phyloP scores from a whole-genome alignment of 2,329 filamentous ascomycete species.

The Neophaeococcomyces mojaviensis region DNA sequence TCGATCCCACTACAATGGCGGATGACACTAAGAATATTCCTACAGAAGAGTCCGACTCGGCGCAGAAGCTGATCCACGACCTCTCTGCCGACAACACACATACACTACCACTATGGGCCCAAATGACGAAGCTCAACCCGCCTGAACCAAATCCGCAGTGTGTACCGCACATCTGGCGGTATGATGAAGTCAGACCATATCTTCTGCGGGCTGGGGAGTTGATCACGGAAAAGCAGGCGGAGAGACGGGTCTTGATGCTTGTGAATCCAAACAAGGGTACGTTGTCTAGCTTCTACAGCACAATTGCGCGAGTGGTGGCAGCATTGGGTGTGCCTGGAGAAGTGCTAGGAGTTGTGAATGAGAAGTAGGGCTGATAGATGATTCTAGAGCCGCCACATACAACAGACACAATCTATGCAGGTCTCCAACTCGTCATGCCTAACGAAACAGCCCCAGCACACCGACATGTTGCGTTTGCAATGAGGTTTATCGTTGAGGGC shows the following conservation, averaged over 20 bases:
- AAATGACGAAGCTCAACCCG: slow-evolving; percentile 38
- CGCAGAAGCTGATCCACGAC: slow-evolving; percentile 12
- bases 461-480: slow-evolving; percentile 49
- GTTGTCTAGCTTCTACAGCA: neutral
- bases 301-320: too few relatives aligned
- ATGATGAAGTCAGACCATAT: neutral
- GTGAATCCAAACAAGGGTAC: slow-evolving; percentile 32
- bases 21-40: too few relatives aligned
- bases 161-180: slow-evolving; percentile 17
- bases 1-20: too few relatives aligned
- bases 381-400: slow-evolving; percentile 50
- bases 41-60: too few relatives aligned
- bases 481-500: slow-evolving; percentile 53
- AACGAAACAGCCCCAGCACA: slow-evolving; percentile 50
- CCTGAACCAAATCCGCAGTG: slow-evolving; percentile 18
- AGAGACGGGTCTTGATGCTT: slow-evolving; percentile 36
- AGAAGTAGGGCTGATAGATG: too few relatives aligned
- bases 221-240: slow-evolving; percentile 12
- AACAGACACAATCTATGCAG: slow-evolving; percentile 52
- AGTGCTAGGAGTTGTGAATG: too few relatives aligned
- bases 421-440: slow-evolving; percentile 50
- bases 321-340: too few relatives aligned
- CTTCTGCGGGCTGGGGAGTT: neutral
- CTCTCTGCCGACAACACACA: slow-evolving; percentile 15
- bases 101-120: slow-evolving; percentile 41